Evolutionary conservation across 2,329 filamentous ascomycete genomes (phyloP).

Genomic region (Xylariaceae sp.): DNA sequence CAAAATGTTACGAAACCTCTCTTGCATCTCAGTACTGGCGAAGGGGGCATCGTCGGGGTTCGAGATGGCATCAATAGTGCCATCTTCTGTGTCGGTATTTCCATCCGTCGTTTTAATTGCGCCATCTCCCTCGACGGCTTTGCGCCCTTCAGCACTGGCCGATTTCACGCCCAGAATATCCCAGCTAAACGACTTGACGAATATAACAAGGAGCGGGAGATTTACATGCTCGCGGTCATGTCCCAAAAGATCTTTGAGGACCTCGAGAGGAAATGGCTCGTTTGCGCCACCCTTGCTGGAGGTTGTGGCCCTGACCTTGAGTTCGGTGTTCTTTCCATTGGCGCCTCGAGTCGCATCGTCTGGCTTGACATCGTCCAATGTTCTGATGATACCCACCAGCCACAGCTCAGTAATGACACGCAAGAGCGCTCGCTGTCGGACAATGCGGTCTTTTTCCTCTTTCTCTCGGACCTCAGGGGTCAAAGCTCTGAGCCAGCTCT

Average conservation of each 20-base stretch:
- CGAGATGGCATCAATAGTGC: slow-evolving; percentile 40
- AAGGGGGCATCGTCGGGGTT: slow-evolving; percentile 66
- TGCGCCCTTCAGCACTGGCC: slow-evolving; percentile 71
- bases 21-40: slow-evolving; percentile 69
- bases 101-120: slow-evolving; percentile 49
- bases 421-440: slow-evolving; percentile 78
- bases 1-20: slow-evolving; percentile 81
- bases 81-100: slow-evolving; percentile 45
- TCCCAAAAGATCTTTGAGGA: slow-evolving; percentile 93
- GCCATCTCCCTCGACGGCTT: slow-evolving; percentile 78
- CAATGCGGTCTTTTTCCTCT: slow-evolving; percentile 90
- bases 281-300: slow-evolving; percentile 61
- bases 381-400: slow-evolving; percentile 84
- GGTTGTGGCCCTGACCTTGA: slow-evolving; percentile 50
- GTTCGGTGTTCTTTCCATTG: slow-evolving; percentile 58
- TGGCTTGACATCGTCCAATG: slow-evolving; percentile 64
- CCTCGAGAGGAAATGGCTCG: slow-evolving; percentile 93
- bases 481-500: slow-evolving; percentile 72
- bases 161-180: slow-evolving; percentile 82
- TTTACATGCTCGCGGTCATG: slow-evolving; percentile 92
- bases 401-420: slow-evolving; percentile 93
- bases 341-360: slow-evolving; percentile 60
- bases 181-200: slow-evolving; percentile 95
- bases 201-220: slow-evolving; percentile 84
- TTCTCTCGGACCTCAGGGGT: slow-evolving; percentile 80